A percentile compares a stretch with the other conserved stretches of the same genome.
Conservation (phyloP, 495 filamentous ascomycete genomes). For the Aspergillus homomorphus region DNA sequence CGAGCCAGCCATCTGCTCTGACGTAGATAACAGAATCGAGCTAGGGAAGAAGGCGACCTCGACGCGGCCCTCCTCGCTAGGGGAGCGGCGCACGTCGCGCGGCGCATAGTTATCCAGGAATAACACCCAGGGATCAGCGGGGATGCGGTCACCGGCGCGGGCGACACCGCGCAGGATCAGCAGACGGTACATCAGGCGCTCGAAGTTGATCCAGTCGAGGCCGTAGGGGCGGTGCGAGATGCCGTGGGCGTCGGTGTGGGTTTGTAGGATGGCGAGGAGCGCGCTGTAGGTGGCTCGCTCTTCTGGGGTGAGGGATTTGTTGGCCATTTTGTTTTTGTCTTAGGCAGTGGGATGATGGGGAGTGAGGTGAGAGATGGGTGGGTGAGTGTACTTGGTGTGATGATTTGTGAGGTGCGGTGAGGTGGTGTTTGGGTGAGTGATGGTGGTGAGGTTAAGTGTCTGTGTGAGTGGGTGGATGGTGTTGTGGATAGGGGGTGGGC, state of each 20-base stretch:
- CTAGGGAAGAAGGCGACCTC: not conserved
- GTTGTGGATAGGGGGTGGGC: no score
- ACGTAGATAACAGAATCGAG: not conserved
- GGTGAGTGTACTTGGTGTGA: not conserved
- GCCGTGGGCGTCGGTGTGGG: constrained; percentile 1
- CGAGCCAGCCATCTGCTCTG: no score
- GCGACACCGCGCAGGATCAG: constrained; percentile 5
- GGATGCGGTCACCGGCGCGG: not conserved
- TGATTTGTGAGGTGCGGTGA: not conserved
- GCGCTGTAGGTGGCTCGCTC: constrained; percentile 5
- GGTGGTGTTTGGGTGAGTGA: not conserved
- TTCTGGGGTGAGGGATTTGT: not conserved
- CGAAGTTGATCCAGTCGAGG: constrained; percentile 1
- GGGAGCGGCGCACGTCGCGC: not conserved
- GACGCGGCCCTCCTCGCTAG: not conserved
- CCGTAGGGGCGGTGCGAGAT: constrained; percentile 8
- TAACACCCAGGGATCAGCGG: not conserved
- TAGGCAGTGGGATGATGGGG: not conserved
- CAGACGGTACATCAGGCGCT: constrained; percentile 5
- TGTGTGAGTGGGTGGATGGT: no score
- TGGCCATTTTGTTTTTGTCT: not conserved
- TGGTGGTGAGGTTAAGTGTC: not conserved
- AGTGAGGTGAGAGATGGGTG: not conserved
- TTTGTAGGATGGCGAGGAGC: constrained; percentile 5
- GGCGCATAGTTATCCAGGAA: constrained; percentile 1